Evolutionary conservation across 2,329 filamentous ascomycete species (phyloP).

Genomic region (Conoideocrella luteorostrata): DNA sequence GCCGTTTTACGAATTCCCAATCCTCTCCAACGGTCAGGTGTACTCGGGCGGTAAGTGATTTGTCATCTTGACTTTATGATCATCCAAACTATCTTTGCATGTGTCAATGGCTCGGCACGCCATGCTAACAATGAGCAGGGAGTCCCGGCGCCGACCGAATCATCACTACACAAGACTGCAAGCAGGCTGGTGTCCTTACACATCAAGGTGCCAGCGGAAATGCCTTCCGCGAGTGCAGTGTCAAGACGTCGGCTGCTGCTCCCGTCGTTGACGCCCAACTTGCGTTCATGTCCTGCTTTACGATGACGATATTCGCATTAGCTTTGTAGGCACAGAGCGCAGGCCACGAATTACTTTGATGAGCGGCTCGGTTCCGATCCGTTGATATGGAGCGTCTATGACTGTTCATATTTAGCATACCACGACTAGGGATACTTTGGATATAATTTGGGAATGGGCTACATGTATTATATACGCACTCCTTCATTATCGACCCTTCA

Average conservation of each 20-base stretch:
- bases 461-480: no score
- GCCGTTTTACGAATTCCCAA: conserved; percentile 59
- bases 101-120: not conserved
- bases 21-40: conserved; percentile 38
- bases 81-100: not conserved
- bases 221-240: conserved; percentile 6
- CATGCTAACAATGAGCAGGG: conserved; percentile 27
- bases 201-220: conserved; percentile 29
- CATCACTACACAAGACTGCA: conserved; percentile 48
- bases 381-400: no score
- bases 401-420: no score
- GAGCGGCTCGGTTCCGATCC: not conserved
- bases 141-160: conserved; percentile 58
- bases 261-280: not conserved
- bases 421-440: not conserved
- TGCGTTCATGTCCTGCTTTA: not conserved
- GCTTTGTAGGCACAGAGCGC: not conserved
- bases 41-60: conserved; percentile 47
- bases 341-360: not conserved
- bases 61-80: not conserved
- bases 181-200: conserved; percentile 56
- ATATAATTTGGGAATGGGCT: no score
- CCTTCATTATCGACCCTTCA: no score
- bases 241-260: conserved; percentile 1
- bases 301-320: conserved; percentile 1